Evolutionary conservation across 2,329 filamentous ascomycete species (phyloP).

Genomic region (Phialophora expanda): DNA sequence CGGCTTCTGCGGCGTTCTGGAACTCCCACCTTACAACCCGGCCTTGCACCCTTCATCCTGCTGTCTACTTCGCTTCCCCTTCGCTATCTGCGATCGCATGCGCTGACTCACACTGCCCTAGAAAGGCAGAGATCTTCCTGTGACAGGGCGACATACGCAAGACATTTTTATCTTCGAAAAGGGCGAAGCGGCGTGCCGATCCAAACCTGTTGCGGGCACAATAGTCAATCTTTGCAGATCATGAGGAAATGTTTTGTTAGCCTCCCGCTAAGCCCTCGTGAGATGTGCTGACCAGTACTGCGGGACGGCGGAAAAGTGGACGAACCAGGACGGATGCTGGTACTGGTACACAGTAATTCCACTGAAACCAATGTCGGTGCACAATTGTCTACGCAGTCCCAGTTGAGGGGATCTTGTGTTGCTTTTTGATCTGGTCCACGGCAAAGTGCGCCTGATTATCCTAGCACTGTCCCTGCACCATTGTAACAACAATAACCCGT

Average conservation of each 20-base stretch:
- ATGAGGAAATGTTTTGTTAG: constrained; percentile 1
- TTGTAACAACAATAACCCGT: background rate
- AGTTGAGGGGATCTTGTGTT: background rate
- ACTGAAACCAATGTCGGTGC: background rate
- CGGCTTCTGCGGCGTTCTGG: constrained; percentile 33
- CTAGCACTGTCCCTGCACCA: background rate
- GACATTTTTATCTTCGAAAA: background rate
- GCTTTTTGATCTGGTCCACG: background rate
- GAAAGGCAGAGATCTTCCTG: background rate
- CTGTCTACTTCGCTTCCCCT: background rate
- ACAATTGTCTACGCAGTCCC: background rate
- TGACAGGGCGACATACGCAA: background rate
- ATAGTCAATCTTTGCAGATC: background rate
- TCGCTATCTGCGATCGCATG: background rate
- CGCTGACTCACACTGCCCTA: background rate
- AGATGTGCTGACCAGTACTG: background rate
- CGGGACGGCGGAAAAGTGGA: background rate
- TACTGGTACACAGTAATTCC: background rate
- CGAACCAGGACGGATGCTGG: background rate
- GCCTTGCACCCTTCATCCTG: background rate
- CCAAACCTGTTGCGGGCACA: background rate
- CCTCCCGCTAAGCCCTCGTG: background rate
- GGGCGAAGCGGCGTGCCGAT: background rate
- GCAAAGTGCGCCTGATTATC: background rate
- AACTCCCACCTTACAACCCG: background rate